These are phyloP conservation scores for Cyberlindnera maritima DNA, from an alignment of 805 yeast genomes.

Conservation along the genomic window DNA sequence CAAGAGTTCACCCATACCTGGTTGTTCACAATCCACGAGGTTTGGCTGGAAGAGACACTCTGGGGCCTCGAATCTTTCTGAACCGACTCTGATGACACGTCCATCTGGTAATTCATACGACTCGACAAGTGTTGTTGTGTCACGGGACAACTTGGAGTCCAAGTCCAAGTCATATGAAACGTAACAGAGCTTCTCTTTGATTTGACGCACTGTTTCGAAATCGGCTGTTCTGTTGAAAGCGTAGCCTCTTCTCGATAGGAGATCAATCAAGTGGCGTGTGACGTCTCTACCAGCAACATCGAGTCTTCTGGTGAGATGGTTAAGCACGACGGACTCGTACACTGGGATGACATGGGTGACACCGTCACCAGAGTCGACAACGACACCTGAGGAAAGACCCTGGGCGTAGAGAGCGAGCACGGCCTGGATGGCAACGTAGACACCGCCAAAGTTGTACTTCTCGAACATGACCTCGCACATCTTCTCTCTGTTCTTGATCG, in stretches of 20 bases:
- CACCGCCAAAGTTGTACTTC: constrained; percentile 85
- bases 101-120: constrained; percentile 96
- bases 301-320: constrained; percentile 85
- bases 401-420: constrained; percentile 97
- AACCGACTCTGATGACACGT: constrained; percentile 87
- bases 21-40: constrained; percentile 93
- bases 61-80: constrained; percentile 95
- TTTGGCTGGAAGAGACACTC: constrained; percentile 96
- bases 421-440: constrained; percentile 94
- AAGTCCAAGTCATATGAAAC: constrained; percentile 92
- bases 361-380: constrained; percentile 98
- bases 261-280: constrained; percentile 89
- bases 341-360: constrained; percentile 98
- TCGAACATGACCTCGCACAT: constrained; percentile 95
- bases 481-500: constrained; percentile 78
- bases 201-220: constrained; percentile 97
- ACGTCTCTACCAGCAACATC: constrained; percentile 99
- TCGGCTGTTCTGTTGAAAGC: constrained; percentile 98
- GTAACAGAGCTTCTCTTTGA: constrained; percentile 93
- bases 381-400: constrained; percentile 95
- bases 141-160: constrained; percentile 83
- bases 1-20: constrained; percentile 91
- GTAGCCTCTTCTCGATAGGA: constrained; percentile 91
- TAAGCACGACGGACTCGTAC: constrained; percentile 93
- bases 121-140: constrained; percentile 93